Conservation (phyloP, 208 protist species). For the Phytomonas sp. region DNA sequence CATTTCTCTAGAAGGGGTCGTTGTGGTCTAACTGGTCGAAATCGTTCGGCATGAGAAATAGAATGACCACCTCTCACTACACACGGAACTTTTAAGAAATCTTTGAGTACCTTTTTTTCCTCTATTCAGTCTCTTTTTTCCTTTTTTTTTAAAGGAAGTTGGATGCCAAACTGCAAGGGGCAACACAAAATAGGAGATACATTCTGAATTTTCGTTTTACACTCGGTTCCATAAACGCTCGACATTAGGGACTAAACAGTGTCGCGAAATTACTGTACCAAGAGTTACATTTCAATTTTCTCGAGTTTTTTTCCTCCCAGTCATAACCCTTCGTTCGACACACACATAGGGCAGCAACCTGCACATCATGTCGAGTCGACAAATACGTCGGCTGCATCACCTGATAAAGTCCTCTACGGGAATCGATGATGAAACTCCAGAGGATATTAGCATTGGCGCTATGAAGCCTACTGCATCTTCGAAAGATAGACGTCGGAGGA, state of each 20-base stretch:
- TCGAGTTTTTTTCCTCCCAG: background rate
- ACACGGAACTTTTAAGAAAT: background rate
- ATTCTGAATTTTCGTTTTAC: background rate
- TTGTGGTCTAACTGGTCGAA: background rate
- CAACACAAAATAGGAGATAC: background rate
- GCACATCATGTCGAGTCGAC: slow-evolving; percentile 60
- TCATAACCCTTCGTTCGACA: background rate
- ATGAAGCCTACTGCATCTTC: background rate
- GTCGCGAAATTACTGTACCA: background rate
- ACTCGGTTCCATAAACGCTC: background rate
- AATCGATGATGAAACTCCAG: slow-evolving; percentile 29
- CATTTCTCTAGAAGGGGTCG: background rate
- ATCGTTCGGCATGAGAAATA: background rate
- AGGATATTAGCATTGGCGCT: background rate
- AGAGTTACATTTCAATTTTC: background rate
- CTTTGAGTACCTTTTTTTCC: background rate
- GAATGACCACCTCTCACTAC: background rate
- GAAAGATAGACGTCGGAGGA: background rate
- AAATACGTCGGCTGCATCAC: slow-evolving; percentile 69
- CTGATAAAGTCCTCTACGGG: slow-evolving; percentile 62
- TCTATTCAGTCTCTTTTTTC: background rate
- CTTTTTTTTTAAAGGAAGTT: background rate
- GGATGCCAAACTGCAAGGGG: background rate
- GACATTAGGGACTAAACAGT: background rate
- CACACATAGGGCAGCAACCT: background rate